Percentiles rank a stretch among this genome's conserved stretches.
phyloP scores from a whole-genome alignment of 192 early-diverging fungal species.

The Spinellus fusiger region DNA sequence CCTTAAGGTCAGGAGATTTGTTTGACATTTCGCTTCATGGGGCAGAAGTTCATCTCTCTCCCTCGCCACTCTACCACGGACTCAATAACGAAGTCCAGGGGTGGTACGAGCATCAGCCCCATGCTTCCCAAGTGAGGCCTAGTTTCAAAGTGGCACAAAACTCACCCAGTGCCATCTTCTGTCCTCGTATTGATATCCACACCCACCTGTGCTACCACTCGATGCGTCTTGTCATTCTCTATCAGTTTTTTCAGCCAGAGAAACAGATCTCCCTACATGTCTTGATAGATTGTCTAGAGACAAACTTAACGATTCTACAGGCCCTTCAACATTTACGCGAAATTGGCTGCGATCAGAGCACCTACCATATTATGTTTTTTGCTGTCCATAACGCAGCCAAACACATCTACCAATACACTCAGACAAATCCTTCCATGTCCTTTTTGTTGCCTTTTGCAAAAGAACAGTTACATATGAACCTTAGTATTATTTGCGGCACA shows the following conservation, averaged over 20 bases:
- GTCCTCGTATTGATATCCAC: constrained; percentile 11
- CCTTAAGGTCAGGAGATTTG: constrained; percentile 2
- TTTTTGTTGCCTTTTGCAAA: background rate
- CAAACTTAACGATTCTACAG: constrained; percentile 15
- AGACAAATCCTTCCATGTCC: background rate
- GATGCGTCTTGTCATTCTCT: constrained; percentile 26
- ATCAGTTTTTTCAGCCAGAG: constrained; percentile 21
- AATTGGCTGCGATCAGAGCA: constrained; percentile 27
- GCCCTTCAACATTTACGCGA: constrained; percentile 11
- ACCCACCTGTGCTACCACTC: constrained; percentile 27
- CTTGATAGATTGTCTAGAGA: constrained; percentile 17
- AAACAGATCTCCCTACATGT: constrained; percentile 1
- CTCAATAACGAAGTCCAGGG: background rate
- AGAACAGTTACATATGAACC: constrained; percentile 24
- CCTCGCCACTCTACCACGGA: constrained; percentile 5
- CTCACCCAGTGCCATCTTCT: background rate
- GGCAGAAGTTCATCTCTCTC: background rate
- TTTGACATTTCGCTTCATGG: background rate
- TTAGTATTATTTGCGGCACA: constrained; percentile 11
- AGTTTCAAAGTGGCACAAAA: background rate
- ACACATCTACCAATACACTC: constrained; percentile 14
- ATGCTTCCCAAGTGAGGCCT: background rate
- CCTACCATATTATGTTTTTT: constrained; percentile 33
- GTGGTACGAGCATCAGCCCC: constrained; percentile 11
- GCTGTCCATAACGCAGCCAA: constrained; percentile 28